Percentiles rank a stretch among this genome's conserved stretches.
Conservation (phyloP, 306 rosid genomes). For the Betula pendula region DNA sequence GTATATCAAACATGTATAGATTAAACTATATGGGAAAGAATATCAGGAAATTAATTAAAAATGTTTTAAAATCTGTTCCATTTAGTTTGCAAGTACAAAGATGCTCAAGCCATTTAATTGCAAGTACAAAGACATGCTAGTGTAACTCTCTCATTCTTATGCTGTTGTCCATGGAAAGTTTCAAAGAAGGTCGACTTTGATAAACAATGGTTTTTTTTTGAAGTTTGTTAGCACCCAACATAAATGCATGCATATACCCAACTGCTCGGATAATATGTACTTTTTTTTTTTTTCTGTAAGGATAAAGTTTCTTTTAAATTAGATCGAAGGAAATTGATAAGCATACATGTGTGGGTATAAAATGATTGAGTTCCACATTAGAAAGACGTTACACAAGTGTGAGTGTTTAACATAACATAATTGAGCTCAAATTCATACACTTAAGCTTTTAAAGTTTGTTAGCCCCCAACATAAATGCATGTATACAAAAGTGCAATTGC, state of each 20-base stretch:
- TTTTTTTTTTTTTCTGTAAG: no score
- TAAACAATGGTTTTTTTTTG: not conserved
- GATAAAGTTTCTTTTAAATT: no score
- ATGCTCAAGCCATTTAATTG: not conserved
- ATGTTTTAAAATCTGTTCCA: conserved; percentile 9
- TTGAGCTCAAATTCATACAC: no score
- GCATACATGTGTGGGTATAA: no score
- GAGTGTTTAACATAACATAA: no score
- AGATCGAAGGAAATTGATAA: no score
- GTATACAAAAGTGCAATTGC: conserved; percentile 2
- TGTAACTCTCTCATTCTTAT: conserved; percentile 17
- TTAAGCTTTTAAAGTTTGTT: no score
- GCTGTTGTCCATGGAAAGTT: conserved; percentile 23
- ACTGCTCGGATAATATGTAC: no score
- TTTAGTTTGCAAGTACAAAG: no score
- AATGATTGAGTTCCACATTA: no score
- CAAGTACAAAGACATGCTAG: not conserved
- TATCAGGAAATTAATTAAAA: conserved; percentile 11
- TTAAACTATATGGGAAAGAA: conserved; percentile 7
- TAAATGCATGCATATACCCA: not conserved
- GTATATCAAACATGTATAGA: conserved; percentile 8
- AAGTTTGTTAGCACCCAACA: not conserved
- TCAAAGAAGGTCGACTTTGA: conserved; percentile 17
- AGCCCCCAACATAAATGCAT: not conserved
- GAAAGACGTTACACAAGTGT: no score